Evolutionary conservation across 1,284 basidiomycete species (phyloP), one percentile per base, ranked within the genome.

Genomic region (Ustilago vetiveriae): DNA sequence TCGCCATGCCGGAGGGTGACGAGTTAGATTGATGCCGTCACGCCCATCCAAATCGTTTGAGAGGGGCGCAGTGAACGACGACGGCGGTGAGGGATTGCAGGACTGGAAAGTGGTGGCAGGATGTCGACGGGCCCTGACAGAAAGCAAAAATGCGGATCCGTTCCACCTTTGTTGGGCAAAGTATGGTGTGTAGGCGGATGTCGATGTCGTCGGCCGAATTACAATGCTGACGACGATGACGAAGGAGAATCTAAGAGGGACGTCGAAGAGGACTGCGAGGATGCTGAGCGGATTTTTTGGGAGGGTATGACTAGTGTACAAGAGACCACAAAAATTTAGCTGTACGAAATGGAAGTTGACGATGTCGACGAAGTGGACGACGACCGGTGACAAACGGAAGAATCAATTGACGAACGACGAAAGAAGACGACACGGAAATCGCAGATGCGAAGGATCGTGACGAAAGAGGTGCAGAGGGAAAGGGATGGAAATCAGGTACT

Each of bases 1-100:
- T 59, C 56, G 60, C 67, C 67, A 70, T 70, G 60, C 67, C 67
- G 67, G 46, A 53, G 35, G 56, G 50, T 56, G 56, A 70, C 56
- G 56, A 64, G 56, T 48, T 60, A 70, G 48, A 45, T 27, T 30
- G 56, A 40, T 52, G 67, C 49, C 60, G 52, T 46, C 60, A 57
- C 50, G 60, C 60, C 56, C 67, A 70, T 70, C 56, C 55, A 70
- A 59, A 37, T 63, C 27, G 51, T 35, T 42, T 50, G 51, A 48
- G 47, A 27, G 39, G n/a, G 51, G 58, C 54, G 53, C 49, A 32
- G 44, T 38, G 6, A 48, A 48, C 58, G 55, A 50, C 53, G 50
- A 53, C 37, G 38, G 42, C 45, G 40, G n/a, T n/a, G n/a, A n/a
- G n/a, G n/a, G n/a, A n/a, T n/a, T n/a, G n/a, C n/a, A n/a, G n/a